A percentile compares a stretch with the other conserved stretches of the same genome.
Conservation (phyloP, 352 stramenopile species). For the Pythium apleroticum region DNA sequence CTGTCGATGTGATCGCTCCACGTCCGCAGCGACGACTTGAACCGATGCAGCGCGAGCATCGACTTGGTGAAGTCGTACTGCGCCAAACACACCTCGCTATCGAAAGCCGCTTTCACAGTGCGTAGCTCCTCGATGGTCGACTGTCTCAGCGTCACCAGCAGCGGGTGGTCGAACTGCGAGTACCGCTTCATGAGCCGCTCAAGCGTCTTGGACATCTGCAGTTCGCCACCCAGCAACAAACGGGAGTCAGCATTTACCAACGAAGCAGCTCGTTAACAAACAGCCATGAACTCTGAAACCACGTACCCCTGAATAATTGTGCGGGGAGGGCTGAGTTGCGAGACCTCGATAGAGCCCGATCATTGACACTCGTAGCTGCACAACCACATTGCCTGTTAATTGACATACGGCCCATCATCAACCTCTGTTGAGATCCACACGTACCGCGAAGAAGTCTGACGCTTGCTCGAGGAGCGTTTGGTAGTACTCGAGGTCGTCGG, state of each 20-base stretch:
- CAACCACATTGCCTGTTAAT: not conserved
- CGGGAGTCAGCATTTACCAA: not conserved
- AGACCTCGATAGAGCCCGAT: constrained; percentile 67
- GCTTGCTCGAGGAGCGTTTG: constrained; percentile 69
- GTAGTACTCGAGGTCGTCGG: constrained; percentile 73
- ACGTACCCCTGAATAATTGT: constrained; percentile 57
- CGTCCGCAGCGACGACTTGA: constrained; percentile 59
- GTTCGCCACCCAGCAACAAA: constrained; percentile 13
- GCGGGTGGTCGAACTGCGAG: constrained; percentile 64
- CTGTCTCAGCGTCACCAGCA: constrained; percentile 66
- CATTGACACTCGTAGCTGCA: constrained; percentile 69
- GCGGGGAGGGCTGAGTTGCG: constrained; percentile 45
- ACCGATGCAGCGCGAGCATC: constrained; percentile 68
- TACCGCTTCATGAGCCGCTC: constrained; percentile 57
- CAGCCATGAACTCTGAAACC: too few relatives aligned
- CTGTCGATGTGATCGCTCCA: constrained; percentile 84
- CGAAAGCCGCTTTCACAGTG: constrained; percentile 60
- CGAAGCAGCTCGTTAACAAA: not conserved
- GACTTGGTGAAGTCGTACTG: constrained; percentile 81
- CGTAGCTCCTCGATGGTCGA: constrained; percentile 73
- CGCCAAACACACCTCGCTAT: constrained; percentile 63
- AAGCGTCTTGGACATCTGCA: constrained; percentile 37
- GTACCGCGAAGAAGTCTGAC: constrained; percentile 75
- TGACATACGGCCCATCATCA: not conserved
- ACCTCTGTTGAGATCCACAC: not conserved